Base-by-base conservation (phyloP, 1,139 yeast species). In the Protomyces arabidopsidicola region DNA sequence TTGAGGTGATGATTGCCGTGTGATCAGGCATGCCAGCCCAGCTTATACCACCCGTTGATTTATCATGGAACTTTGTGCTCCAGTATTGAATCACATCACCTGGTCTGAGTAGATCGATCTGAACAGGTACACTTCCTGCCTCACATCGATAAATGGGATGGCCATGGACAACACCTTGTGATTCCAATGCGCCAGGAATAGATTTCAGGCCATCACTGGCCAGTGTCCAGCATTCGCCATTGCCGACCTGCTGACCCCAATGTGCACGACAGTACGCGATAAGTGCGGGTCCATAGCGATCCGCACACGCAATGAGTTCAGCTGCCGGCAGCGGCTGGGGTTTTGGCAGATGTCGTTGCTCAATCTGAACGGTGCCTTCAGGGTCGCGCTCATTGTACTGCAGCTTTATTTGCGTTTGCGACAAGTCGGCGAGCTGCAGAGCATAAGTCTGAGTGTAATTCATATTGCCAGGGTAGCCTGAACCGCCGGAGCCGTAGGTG, bases 221-320 rank as follows among this genome's bases (percentile, higher is more conserved):
- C 66, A 87, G 77, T 52, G 88, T 87, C 91, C 91, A 87, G 74
- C 93, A 87, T 71, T 87, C 91, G 9, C 93, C 93, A 60, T 82
- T 75, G 1, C 88, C 89, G 6, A 87, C 87, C 63, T 78, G 78
- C 55, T 78, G 77, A 1, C 87, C 87, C 55, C 75, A 70, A 53
- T 79, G 78, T 50, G 79, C 79, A 69, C 85, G 87, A 69, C 84
- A 78, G 88, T 89, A 86, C 24, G 79, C 73, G 2, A 88, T 90
- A 10, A 86, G 81, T 53, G 69, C 69, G 5, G 60, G 67, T 31
- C 74, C 71, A 52, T 68, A 67, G 34, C 65, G 65, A 8, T 55
- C 38, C 2, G 67, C 65, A 4, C 73, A 72, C 8, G 68, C 67
- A 10, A 64, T 66, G 10, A 71, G 63, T 22, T 69, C 72, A 12